These are phyloP conservation scores for Penicillium malachiteum DNA, from an alignment of 495 filamentous ascomycete genomes.

Conservation along the genomic window DNA sequence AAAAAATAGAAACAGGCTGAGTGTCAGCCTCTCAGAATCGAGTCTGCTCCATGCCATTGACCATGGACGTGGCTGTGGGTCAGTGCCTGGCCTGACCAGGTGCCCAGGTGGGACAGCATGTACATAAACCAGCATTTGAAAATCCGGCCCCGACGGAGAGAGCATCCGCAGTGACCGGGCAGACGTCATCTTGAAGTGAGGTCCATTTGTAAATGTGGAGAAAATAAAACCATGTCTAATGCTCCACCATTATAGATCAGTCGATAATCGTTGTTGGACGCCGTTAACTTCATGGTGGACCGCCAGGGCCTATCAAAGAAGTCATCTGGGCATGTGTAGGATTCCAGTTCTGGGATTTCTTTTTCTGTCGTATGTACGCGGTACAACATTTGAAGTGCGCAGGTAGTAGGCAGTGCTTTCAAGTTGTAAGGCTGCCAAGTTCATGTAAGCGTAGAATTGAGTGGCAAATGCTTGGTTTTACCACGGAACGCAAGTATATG, in stretches of 20 bases:
- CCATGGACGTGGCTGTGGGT: conserved; percentile 9
- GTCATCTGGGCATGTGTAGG: background rate
- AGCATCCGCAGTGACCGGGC: conserved; percentile 8
- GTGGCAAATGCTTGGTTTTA: conserved; percentile 7
- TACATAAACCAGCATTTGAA: too few relatives aligned
- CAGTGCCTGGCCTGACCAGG: background rate
- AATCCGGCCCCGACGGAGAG: conserved; percentile 25
- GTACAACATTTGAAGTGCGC: background rate
- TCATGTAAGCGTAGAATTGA: background rate
- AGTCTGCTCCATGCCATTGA: conserved; percentile 9
- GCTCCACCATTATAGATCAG: conserved; percentile 9
- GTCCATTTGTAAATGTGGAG: conserved; percentile 12
- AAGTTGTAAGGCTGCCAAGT: too few relatives aligned
- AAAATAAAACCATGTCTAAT: conserved; percentile 10
- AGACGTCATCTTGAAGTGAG: conserved; percentile 25
- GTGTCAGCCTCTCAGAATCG: conserved; percentile 5
- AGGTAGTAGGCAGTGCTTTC: background rate
- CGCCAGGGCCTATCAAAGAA: conserved; percentile 8
- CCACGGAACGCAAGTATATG: conserved; percentile 7
- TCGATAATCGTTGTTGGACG: conserved; percentile 7
- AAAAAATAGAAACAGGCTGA: conserved; percentile 11
- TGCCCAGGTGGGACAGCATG: conserved; percentile 4
- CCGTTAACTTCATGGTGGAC: conserved; percentile 7
- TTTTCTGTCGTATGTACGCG: background rate
- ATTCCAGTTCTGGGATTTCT: background rate